Evolutionary conservation across 352 stramenopile genomes (phyloP).

Genomic region (Globisporangium viniferum): DNA sequence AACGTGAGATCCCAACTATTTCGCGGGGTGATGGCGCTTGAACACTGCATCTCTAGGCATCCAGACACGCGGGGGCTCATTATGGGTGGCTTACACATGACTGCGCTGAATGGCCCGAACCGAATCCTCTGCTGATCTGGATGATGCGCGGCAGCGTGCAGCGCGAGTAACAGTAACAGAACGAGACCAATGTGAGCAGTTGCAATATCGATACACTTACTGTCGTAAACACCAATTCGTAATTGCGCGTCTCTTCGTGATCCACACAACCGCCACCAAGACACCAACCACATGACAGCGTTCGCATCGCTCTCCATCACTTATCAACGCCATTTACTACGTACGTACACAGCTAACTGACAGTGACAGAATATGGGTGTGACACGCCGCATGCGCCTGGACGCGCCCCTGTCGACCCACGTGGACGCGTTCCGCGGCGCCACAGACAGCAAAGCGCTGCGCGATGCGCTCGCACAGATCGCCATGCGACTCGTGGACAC

Average conservation of each 20-base stretch:
- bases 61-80: not conserved
- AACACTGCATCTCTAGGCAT: not conserved
- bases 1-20: not conserved
- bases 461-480: slow-evolving; percentile 49
- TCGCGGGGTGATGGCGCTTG: not conserved
- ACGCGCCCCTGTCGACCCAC: slow-evolving; percentile 31
- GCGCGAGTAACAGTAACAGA: not conserved
- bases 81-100: not conserved
- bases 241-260: no score
- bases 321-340: not conserved
- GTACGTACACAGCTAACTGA: no score
- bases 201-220: not conserved
- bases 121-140: not conserved
- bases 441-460: slow-evolving; percentile 23
- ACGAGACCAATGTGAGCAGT: not conserved
- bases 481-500: slow-evolving; percentile 52
- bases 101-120: not conserved
- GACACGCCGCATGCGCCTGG: slow-evolving; percentile 21
- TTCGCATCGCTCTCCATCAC: no score
- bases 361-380: not conserved
- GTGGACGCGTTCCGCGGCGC: slow-evolving; percentile 45
- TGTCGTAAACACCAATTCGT: no score
- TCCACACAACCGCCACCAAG: no score
- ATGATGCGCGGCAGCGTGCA: not conserved
- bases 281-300: no score